Evolutionary conservation across 371 early-diverging fungal species (phyloP).

Genomic region (Sporodiniella umbellata): DNA sequence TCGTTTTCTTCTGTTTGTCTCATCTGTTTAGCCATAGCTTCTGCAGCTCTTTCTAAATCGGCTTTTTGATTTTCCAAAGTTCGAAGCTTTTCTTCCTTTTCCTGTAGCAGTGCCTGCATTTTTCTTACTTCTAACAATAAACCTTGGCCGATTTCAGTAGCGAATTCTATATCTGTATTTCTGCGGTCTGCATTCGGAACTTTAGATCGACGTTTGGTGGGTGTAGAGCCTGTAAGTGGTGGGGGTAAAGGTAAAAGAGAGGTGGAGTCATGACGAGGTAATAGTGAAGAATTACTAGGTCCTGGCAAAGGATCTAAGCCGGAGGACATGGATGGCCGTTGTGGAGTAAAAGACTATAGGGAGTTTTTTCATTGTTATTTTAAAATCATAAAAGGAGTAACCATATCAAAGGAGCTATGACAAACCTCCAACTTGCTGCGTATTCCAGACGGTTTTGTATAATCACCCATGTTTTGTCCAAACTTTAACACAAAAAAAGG

Average conservation of each 20-base stretch:
- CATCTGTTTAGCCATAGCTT: constrained; percentile 61
- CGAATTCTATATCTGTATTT: constrained; percentile 55
- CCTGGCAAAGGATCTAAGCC: constrained; percentile 46
- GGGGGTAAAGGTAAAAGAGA: constrained; percentile 41
- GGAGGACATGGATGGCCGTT: constrained; percentile 16
- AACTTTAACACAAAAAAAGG: too few relatives aligned
- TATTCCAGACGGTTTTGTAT: constrained; percentile 20
- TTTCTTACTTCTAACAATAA: constrained; percentile 49
- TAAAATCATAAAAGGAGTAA: not conserved
- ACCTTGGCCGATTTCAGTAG: constrained; percentile 56
- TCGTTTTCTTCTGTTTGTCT: constrained; percentile 61
- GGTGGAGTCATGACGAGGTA: constrained; percentile 33
- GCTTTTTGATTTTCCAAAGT: constrained; percentile 61
- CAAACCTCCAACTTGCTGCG: constrained; percentile 34
- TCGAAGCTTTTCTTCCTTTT: constrained; percentile 64
- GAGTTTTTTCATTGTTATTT: not conserved
- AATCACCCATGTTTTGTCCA: constrained; percentile 34
- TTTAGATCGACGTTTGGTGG: constrained; percentile 50
- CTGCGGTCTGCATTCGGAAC: constrained; percentile 47
- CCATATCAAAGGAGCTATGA: constrained; percentile 1
- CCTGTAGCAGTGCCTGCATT: constrained; percentile 50
- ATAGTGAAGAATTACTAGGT: constrained; percentile 35
- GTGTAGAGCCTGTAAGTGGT: constrained; percentile 44
- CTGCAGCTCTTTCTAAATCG: constrained; percentile 61
- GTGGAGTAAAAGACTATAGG: constrained; percentile 21